Evolutionary conservation across 805 yeast species (phyloP).

Genomic region (Sugiyamaella marilandica): DNA sequence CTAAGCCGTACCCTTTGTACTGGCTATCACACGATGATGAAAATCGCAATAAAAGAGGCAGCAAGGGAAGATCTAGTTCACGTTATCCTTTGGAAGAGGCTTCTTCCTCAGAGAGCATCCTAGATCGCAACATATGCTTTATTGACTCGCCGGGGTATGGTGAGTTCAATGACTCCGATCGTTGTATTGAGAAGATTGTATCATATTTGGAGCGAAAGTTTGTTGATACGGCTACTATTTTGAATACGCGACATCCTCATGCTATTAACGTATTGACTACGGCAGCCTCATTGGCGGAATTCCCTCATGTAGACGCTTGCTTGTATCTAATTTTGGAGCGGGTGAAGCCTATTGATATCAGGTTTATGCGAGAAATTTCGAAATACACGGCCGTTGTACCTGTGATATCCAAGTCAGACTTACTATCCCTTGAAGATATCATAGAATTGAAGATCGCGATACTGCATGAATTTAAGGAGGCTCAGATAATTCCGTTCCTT

Average conservation of each 20-base stretch:
- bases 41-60: background rate
- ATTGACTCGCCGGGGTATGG: constrained; percentile 24
- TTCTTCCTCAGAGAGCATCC: constrained; percentile 15
- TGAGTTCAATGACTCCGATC: constrained; percentile 11
- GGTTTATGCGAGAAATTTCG: constrained; percentile 17
- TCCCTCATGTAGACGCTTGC: constrained; percentile 25
- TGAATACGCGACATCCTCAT: constrained; percentile 22
- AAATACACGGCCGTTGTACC: constrained; percentile 24
- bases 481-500: constrained; percentile 22
- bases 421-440: constrained; percentile 11
- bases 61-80: constrained; percentile 10
- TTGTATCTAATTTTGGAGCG: constrained; percentile 19
- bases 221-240: constrained; percentile 18
- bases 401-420: constrained; percentile 21
- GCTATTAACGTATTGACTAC: constrained; percentile 19
- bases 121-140: constrained; percentile 24
- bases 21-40: constrained; percentile 8
- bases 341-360: constrained; percentile 20
- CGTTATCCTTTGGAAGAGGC: constrained; percentile 15
- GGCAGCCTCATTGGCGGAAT: constrained; percentile 20
- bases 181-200: constrained; percentile 16
- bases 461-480: constrained; percentile 15
- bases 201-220: constrained; percentile 24
- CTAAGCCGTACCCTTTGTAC: constrained; percentile 24
- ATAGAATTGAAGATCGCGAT: constrained; percentile 15